Evolutionary conservation across 495 filamentous ascomycete genomes (phyloP).

Genomic region (Aspergillus ostianus): DNA sequence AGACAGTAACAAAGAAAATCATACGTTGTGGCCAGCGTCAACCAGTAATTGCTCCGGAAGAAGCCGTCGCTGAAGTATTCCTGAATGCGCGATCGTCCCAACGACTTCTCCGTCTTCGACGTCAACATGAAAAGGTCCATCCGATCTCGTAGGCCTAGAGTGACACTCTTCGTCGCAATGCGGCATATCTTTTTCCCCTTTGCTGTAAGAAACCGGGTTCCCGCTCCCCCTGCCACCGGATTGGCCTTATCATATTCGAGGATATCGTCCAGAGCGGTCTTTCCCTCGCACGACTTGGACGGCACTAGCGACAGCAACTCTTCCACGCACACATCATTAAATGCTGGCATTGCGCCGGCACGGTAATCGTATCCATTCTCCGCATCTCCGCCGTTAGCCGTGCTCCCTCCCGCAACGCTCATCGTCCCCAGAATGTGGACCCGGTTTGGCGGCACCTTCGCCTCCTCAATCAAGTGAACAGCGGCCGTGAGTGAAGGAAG

Average conservation of each 20-base stretch:
- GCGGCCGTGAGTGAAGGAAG: conserved; percentile 43
- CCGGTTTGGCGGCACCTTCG: conserved; percentile 35
- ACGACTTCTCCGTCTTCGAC: conserved; percentile 27
- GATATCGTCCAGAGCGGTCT: conserved; percentile 31
- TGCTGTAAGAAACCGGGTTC: conserved; percentile 19
- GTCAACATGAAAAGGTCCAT: conserved; percentile 32
- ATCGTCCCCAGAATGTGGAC: conserved; percentile 44
- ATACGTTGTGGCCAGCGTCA: conserved; percentile 36
- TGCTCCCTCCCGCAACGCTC: conserved; percentile 29
- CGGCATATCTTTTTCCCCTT: conserved; percentile 9
- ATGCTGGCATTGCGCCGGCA: conserved; percentile 35
- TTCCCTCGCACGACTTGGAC: conserved; percentile 21
- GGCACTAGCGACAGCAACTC: conserved; percentile 37
- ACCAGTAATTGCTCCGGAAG: conserved; percentile 42
- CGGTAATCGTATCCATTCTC: conserved; percentile 38
- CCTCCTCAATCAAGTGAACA: conserved; percentile 42
- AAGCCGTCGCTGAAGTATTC: conserved; percentile 37
- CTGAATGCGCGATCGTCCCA: conserved; percentile 34
- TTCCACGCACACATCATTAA: conserved; percentile 36
- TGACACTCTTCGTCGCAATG: conserved; percentile 15
- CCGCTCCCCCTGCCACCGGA: conserved; percentile 5
- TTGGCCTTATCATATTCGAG: conserved; percentile 19
- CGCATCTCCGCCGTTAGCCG: conserved; percentile 34
- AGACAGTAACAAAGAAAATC: neutral
- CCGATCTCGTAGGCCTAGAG: conserved; percentile 27